These are phyloP conservation scores for Leucaena leucocephala DNA, from an alignment of 306 rosid genomes.

Conservation along the genomic window DNA sequence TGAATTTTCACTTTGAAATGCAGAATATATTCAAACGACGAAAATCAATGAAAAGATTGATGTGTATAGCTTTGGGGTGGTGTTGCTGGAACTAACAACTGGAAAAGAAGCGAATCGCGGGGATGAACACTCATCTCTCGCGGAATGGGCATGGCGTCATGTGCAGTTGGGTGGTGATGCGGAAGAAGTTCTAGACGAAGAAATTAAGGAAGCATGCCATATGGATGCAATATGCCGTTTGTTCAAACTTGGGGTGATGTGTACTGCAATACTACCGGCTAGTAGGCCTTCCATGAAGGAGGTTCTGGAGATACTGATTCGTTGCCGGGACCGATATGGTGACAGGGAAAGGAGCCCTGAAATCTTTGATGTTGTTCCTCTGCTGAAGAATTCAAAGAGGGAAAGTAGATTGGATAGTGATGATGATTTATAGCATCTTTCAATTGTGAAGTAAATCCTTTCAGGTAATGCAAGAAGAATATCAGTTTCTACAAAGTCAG, in stretches of 20 bases:
- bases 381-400: conserved; percentile 41
- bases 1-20: not conserved
- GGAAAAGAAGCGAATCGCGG: conserved; percentile 56
- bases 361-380: conserved; percentile 29
- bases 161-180: conserved; percentile 39
- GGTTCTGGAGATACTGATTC: conserved; percentile 42
- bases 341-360: conserved; percentile 11
- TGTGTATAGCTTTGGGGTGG: conserved; percentile 64
- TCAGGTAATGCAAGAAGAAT: not conserved
- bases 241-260: conserved; percentile 66
- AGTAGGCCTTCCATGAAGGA: conserved; percentile 76
- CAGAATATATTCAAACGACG: conserved; percentile 55
- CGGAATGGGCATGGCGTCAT: conserved; percentile 57
- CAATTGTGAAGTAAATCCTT: not conserved
- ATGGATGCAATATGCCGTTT: conserved; percentile 58
- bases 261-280: conserved; percentile 56
- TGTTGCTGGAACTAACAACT: conserved; percentile 58
- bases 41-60: conserved; percentile 63
- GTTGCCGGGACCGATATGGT: not conserved
- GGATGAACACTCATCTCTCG: conserved; percentile 52
- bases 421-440: not conserved
- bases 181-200: conserved; percentile 50
- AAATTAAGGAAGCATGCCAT: conserved; percentile 45
- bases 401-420: conserved; percentile 13
- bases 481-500: not conserved